These are phyloP conservation scores for Ogataea minuta DNA, from an alignment of 805 yeast species.

Conservation along the genomic window DNA sequence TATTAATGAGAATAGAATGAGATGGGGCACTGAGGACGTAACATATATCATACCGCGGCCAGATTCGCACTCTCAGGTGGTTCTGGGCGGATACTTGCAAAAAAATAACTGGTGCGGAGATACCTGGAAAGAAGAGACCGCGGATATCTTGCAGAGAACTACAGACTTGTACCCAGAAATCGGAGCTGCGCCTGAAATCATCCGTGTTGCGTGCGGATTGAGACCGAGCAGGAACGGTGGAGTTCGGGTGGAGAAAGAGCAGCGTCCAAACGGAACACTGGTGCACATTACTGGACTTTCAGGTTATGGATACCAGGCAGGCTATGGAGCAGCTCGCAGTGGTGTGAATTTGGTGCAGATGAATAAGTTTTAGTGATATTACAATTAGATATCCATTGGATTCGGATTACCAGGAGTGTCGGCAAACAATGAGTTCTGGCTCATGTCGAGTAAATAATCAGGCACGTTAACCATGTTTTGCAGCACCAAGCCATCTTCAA, in stretches of 20 bases:
- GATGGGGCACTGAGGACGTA: slow-evolving; percentile 61
- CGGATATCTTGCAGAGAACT: slow-evolving; percentile 51
- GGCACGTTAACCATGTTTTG: slow-evolving; percentile 36
- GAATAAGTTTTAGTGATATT: too few species aligned
- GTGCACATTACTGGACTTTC: slow-evolving; percentile 74
- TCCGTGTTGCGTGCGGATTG: slow-evolving; percentile 69
- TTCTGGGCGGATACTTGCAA: slow-evolving; percentile 75
- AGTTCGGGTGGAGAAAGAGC: slow-evolving; percentile 61
- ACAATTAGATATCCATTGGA: slow-evolving; percentile 4
- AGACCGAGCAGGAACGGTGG: slow-evolving; percentile 81
- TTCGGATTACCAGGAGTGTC: slow-evolving; percentile 6
- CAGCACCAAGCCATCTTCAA: slow-evolving; percentile 23
- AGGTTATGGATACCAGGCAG: slow-evolving; percentile 68
- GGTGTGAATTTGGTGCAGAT: slow-evolving; percentile 38
- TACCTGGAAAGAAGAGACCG: slow-evolving; percentile 45
- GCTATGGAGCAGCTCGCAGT: slow-evolving; percentile 54
- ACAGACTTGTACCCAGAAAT: slow-evolving; percentile 51
- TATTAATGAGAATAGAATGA: slow-evolving; percentile 52
- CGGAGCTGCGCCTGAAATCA: slow-evolving; percentile 44
- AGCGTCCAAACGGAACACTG: slow-evolving; percentile 39
- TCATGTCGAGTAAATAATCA: slow-evolving; percentile 28
- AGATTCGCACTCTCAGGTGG: slow-evolving; percentile 58
- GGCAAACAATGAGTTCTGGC: slow-evolving; percentile 4
- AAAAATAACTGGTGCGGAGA: slow-evolving; percentile 60
- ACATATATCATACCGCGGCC: slow-evolving; percentile 77